These are phyloP conservation scores for Daldinia sp. DNA, from an alignment of 2,329 filamentous ascomycete genomes.

Conservation along the genomic window DNA sequence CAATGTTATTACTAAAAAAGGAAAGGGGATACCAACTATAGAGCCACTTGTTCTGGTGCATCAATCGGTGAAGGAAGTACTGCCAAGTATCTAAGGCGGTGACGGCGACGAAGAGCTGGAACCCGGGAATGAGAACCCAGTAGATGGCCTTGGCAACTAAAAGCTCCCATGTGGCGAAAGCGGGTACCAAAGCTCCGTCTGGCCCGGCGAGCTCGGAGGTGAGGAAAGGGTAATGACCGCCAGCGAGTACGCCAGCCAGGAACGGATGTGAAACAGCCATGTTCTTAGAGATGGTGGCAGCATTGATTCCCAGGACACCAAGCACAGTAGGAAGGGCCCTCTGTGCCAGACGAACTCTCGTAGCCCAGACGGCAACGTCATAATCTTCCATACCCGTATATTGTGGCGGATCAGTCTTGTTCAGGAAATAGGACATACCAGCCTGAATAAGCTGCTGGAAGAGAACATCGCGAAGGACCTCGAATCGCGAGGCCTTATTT, in stretches of 20 bases:
- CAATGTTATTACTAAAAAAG: conserved; percentile 58
- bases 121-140: conserved; percentile 77
- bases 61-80: conserved; percentile 94
- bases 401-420: conserved; percentile 78
- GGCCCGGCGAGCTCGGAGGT: conserved; percentile 68
- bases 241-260: conserved; percentile 80
- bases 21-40: conserved; percentile 84
- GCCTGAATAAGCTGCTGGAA: conserved; percentile 93
- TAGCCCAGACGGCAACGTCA: conserved; percentile 91
- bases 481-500: conserved; percentile 86
- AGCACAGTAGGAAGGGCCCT: conserved; percentile 80
- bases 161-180: conserved; percentile 88
- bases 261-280: conserved; percentile 77
- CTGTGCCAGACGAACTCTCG: conserved; percentile 82
- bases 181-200: conserved; percentile 68
- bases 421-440: conserved; percentile 74
- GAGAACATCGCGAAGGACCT: conserved; percentile 91
- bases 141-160: conserved; percentile 81
- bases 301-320: conserved; percentile 79
- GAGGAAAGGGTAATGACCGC: conserved; percentile 83
- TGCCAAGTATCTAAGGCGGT: conserved; percentile 94
- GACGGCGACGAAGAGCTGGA: conserved; percentile 83
- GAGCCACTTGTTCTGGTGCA: conserved; percentile 98
- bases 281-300: conserved; percentile 79
- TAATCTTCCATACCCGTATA: conserved; percentile 83